Evolutionary conservation across 2,329 filamentous ascomycete genomes (phyloP), one percentile per base, ranked within the genome.

Genomic region (Helotiales sp.): DNA sequence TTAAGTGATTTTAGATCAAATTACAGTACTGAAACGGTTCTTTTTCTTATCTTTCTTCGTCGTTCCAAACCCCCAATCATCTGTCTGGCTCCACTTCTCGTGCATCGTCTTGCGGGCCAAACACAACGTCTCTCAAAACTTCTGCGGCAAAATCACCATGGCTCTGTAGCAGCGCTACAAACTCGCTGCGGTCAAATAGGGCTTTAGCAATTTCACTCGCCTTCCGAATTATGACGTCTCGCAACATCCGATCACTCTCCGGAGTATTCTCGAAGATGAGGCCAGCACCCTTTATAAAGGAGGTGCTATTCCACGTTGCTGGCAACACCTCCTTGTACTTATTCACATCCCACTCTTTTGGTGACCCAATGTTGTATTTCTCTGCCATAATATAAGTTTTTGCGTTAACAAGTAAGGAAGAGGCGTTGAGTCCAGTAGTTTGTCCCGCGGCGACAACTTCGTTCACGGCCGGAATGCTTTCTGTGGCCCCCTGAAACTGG

Each of bases 241-340:
- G 43, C n/a, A 47, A 10, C 7, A 47, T 47, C 43, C 8, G 43
- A 22, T 47, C 43, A 47, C 43, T 47, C n/a, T 47, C 43, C 22
- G 43, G 10, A n/a, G 43, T 47, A 6, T 47, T 47, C 43, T 47
- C 1, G 22, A 47, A 47, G 10, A 47, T n/a, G 43, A 47, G 43
- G 17, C 43, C 8, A 47, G 43, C 43, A 47, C 43, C 22, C 43
- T 47, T n/a, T 47, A 47, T 47, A 22, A 47, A 22, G 8, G n/a
- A 47, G 43, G 6, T 47, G n/a, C 43, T 22, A 22, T 47, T 47
- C 43, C 43, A 47, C n/a, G 43, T 47, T n/a, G 17, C 2, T 22
- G n/a, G n/a, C n/a, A 47, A n/a, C 43, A 47, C 43, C 43, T 47
- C 43, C 43, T 47, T 47, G 43, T 22, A 47, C n/a, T 47, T 47